Conservation (phyloP, 352 stramenopile species). For the Phytopythium delawarense region DNA sequence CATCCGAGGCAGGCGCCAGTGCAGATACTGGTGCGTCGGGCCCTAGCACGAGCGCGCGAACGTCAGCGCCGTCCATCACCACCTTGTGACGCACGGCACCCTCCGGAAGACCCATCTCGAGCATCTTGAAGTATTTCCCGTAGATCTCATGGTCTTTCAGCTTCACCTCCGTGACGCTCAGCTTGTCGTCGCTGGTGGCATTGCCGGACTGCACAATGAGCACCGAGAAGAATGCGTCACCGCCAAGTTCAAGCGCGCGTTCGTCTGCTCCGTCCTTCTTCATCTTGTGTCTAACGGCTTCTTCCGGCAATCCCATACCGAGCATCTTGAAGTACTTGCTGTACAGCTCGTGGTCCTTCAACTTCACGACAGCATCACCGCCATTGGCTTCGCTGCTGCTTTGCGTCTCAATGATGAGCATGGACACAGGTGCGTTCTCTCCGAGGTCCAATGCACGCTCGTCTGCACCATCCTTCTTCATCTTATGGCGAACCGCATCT, state of each 20-base stretch:
- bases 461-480: slow-evolving; percentile 49
- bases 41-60: slow-evolving; percentile 57
- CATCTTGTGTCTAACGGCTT: slow-evolving; percentile 86
- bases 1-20: slow-evolving; percentile 7
- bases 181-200: neutral
- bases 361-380: slow-evolving; percentile 8
- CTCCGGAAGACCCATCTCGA: slow-evolving; percentile 87
- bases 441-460: slow-evolving; percentile 32
- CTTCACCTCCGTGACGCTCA: slow-evolving; percentile 26
- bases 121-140: slow-evolving; percentile 92
- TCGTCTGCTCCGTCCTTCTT: slow-evolving; percentile 44
- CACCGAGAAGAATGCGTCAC: slow-evolving; percentile 38
- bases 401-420: slow-evolving; percentile 6
- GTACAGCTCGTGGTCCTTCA: slow-evolving; percentile 40
- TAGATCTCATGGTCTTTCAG: slow-evolving; percentile 58
- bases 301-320: slow-evolving; percentile 83
- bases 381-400: neutral
- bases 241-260: slow-evolving; percentile 51
- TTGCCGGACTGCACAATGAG: slow-evolving; percentile 16
- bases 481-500: slow-evolving; percentile 83
- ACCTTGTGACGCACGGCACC: slow-evolving; percentile 87
- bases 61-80: slow-evolving; percentile 38
- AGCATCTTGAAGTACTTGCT: slow-evolving; percentile 94
- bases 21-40: slow-evolving; percentile 49
- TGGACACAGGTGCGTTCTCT: slow-evolving; percentile 27